These are phyloP conservation scores for Trichoderma virens DNA, from an alignment of 495 filamentous ascomycete species.

Conservation along the genomic window DNA sequence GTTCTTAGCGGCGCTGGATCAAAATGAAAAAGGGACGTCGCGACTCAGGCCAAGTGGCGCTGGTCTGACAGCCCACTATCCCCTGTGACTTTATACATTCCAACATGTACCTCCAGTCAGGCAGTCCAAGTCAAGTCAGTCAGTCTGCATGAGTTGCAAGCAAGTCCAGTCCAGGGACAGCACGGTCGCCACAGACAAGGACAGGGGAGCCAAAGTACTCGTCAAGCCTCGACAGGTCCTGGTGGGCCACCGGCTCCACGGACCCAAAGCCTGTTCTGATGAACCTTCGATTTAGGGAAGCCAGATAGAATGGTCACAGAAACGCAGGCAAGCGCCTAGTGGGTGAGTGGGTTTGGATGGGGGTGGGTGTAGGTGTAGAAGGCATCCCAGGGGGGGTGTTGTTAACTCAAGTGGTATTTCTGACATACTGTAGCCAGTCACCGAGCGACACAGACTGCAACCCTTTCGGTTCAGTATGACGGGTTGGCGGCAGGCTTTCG, in stretches of 20 bases:
- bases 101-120: neutral
- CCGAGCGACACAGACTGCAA: neutral
- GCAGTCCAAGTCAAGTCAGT: neutral
- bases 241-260: neutral
- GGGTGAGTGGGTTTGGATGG: neutral
- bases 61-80: conserved; percentile 4
- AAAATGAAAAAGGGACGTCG: conserved; percentile 7
- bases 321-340: conserved; percentile 4
- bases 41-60: conserved; percentile 7
- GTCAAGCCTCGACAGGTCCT: neutral
- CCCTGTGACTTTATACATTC: neutral
- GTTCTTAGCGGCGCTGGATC: neutral
- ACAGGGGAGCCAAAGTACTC: neutral
- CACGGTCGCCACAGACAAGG: neutral
- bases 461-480: neutral
- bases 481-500: neutral
- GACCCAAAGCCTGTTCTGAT: conserved; percentile 6
- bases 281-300: conserved; percentile 9
- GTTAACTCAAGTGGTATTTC: neutral
- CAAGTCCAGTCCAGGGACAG: neutral
- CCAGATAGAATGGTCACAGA: conserved; percentile 4
- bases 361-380: neutral
- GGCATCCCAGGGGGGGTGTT: neutral
- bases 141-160: neutral
- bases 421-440: neutral